phyloP scores from a whole-genome alignment of 2,329 filamentous ascomycete genomes.

The Aspergillus calidoustus region DNA sequence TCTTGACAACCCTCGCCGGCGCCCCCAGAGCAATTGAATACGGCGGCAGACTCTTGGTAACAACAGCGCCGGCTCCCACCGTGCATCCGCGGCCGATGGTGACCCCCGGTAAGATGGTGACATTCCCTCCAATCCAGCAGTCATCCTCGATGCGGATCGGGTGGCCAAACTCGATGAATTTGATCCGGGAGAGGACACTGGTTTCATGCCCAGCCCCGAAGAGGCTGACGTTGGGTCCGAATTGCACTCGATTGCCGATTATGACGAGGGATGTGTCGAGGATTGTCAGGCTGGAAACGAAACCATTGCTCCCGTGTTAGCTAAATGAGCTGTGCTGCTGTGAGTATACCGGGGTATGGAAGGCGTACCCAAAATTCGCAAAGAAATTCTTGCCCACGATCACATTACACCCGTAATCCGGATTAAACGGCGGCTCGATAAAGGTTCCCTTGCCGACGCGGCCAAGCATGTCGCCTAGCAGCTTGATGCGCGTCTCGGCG shows the following conservation, averaged over 20 bases:
- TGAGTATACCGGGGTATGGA: too few relatives aligned
- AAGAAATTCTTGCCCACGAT: too few relatives aligned
- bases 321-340: too few relatives aligned
- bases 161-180: slow-evolving; percentile 56
- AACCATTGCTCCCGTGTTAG: too few relatives aligned
- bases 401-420: too few relatives aligned
- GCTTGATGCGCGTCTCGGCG: too few relatives aligned
- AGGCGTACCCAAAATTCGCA: too few relatives aligned
- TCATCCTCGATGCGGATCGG: slow-evolving; percentile 55
- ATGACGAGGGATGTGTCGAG: slow-evolving; percentile 58
- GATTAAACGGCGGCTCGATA: too few relatives aligned
- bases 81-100: slow-evolving; percentile 48
- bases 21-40: not conserved
- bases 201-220: slow-evolving; percentile 60
- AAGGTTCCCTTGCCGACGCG: too few relatives aligned
- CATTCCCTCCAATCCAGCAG: slow-evolving; percentile 57
- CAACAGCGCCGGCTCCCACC: slow-evolving; percentile 46
- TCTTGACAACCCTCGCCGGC: not conserved
- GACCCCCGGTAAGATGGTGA: slow-evolving; percentile 49
- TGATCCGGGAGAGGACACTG: slow-evolving; percentile 49
- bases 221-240: slow-evolving; percentile 58
- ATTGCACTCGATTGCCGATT: slow-evolving; percentile 57
- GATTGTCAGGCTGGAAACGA: slow-evolving; percentile 27
- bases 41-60: slow-evolving; percentile 31
- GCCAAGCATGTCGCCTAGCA: too few relatives aligned